phyloP scores from a whole-genome alignment of 495 filamentous ascomycete genomes.

The Tuber calosporum region DNA sequence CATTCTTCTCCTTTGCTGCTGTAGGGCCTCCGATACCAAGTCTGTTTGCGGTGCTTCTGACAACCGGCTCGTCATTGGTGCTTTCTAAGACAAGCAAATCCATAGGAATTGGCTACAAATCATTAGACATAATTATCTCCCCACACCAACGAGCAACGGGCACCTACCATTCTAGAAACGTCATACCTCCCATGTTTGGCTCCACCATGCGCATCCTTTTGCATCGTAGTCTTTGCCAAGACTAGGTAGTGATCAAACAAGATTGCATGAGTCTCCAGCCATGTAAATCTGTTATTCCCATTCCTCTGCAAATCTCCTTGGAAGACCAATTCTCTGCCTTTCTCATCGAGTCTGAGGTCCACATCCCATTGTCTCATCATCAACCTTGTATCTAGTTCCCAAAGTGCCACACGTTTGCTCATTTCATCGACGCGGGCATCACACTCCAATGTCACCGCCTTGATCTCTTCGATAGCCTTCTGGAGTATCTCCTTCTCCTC shows the following conservation, averaged over 20 bases:
- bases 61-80: constrained; percentile 79
- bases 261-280: constrained; percentile 85
- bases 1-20: constrained; percentile 44
- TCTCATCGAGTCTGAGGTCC: constrained; percentile 82
- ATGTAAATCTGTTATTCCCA: constrained; percentile 77
- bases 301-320: constrained; percentile 83
- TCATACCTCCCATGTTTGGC: constrained; percentile 81
- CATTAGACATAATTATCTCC: background rate
- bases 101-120: constrained; percentile 79
- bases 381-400: constrained; percentile 74
- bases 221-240: constrained; percentile 68
- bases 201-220: constrained; percentile 57
- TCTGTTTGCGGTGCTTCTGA: constrained; percentile 49
- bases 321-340: constrained; percentile 81
- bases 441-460: constrained; percentile 82
- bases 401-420: constrained; percentile 80
- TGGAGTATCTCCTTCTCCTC: constrained; percentile 85
- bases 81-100: constrained; percentile 87
- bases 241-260: constrained; percentile 97
- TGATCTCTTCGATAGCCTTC: constrained; percentile 91
- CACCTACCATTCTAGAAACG: constrained; percentile 76
- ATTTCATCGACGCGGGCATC: constrained; percentile 92
- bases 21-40: constrained; percentile 61
- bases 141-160: constrained; percentile 3
- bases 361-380: constrained; percentile 83